phyloP scores from a whole-genome alignment of 129 eudicot genomes.

The Smallanthus sonchifolius region DNA sequence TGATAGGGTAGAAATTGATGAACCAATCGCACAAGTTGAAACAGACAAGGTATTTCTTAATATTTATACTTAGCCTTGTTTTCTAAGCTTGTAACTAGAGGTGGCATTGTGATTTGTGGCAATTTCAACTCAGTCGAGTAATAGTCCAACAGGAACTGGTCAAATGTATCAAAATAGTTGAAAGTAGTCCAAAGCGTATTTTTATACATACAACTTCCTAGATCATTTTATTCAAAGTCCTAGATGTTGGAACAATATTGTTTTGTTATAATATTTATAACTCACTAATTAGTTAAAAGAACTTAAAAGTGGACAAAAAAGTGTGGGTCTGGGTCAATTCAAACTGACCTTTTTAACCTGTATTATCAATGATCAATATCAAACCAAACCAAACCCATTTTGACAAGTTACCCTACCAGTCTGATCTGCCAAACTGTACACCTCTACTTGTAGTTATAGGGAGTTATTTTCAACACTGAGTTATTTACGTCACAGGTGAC shows the following conservation, averaged over 20 bases:
- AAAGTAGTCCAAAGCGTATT: neutral
- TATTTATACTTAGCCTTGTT: neutral
- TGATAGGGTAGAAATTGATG: slow-evolving; percentile 85
- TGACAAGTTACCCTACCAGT: neutral
- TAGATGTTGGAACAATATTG: neutral
- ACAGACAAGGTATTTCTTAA: slow-evolving; percentile 70
- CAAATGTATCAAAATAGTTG: neutral
- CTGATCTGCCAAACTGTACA: neutral
- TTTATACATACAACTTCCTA: neutral
- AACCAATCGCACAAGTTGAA: slow-evolving; percentile 94
- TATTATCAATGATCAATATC: neutral
- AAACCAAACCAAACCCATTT: neutral
- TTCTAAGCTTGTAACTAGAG: neutral
- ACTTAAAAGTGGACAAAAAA: neutral
- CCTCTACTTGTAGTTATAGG: neutral
- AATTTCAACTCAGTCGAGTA: neutral
- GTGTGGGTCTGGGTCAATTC: neutral
- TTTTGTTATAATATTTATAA: neutral
- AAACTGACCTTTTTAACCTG: neutral
- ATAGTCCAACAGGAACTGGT: neutral
- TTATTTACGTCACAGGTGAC: slow-evolving; percentile 57
- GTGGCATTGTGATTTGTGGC: neutral
- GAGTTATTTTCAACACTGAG: slow-evolving; percentile 15
- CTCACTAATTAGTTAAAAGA: neutral
- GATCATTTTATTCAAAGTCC: neutral